Conservation (phyloP, 352 stramenopile species). For the Thraustotheca clavata region DNA sequence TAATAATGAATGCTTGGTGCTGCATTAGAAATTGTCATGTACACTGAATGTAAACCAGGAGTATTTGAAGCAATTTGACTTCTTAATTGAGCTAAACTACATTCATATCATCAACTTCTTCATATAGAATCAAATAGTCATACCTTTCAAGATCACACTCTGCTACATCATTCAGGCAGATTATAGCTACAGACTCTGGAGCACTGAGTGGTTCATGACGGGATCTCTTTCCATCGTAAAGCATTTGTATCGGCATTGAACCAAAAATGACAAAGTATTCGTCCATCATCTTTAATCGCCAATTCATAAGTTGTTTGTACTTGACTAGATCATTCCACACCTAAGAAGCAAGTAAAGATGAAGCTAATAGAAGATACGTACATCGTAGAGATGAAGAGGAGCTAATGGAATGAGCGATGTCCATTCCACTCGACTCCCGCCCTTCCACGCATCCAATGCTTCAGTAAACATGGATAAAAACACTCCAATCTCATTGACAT, state of each 20-base stretch:
- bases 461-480: no score
- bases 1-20: conserved; percentile 17
- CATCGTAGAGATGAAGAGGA: conserved; percentile 16
- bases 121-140: not conserved
- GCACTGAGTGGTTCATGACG: not conserved
- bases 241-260: not conserved
- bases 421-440: not conserved
- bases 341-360: not conserved
- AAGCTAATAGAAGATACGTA: not conserved
- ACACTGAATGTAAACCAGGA: not conserved
- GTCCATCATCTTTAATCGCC: not conserved
- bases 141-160: conserved; percentile 2
- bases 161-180: not conserved
- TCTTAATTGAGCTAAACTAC: not conserved
- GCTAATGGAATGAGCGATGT: not conserved
- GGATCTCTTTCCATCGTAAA: not conserved
- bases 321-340: conserved; percentile 14
- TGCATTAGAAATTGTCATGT: not conserved
- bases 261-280: not conserved
- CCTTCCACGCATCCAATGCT: conserved; percentile 2
- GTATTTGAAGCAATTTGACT: not conserved
- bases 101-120: no score
- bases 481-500: no score
- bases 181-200: not conserved
- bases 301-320: not conserved